These are phyloP conservation scores for Plasmodium billcollinsi DNA, from an alignment of 169 alveolate species.

Conservation along the genomic window DNA sequence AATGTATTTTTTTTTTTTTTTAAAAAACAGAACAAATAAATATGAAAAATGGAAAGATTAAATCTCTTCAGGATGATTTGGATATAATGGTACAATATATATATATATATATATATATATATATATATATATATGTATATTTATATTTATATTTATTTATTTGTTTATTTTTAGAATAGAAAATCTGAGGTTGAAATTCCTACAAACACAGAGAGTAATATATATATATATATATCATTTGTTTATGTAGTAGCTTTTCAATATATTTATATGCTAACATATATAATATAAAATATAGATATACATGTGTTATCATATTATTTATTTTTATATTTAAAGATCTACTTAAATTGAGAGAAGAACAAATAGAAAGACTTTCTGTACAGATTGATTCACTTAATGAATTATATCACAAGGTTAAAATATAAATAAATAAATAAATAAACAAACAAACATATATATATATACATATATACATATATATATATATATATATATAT, in stretches of 20 bases:
- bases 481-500: background rate
- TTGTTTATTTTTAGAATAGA: conserved; percentile 2
- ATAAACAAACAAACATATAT: background rate
- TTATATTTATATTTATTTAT: background rate
- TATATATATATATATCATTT: background rate
- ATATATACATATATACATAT: background rate
- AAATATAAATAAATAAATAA: background rate
- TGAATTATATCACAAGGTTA: conserved; percentile 46
- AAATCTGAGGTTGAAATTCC: conserved; percentile 2
- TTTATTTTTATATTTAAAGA: conserved; percentile 16
- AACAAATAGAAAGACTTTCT: conserved; percentile 63
- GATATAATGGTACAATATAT: conserved; percentile 31
- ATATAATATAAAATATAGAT: background rate
- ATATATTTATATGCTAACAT: background rate
- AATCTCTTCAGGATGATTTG: conserved; percentile 47
- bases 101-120: background rate
- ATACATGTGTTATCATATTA: background rate
- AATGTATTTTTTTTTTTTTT: background rate
- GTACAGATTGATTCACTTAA: conserved; percentile 47
- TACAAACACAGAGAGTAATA: conserved; percentile 31
- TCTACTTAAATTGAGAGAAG: conserved; percentile 51
- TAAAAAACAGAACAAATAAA: conserved; percentile 39
- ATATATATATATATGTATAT: background rate
- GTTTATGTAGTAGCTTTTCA: background rate
- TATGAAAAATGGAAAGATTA: conserved; percentile 25